These are phyloP conservation scores for Starmerella gropengiesseri DNA, from an alignment of 805 yeast species.

Conservation along the genomic window DNA sequence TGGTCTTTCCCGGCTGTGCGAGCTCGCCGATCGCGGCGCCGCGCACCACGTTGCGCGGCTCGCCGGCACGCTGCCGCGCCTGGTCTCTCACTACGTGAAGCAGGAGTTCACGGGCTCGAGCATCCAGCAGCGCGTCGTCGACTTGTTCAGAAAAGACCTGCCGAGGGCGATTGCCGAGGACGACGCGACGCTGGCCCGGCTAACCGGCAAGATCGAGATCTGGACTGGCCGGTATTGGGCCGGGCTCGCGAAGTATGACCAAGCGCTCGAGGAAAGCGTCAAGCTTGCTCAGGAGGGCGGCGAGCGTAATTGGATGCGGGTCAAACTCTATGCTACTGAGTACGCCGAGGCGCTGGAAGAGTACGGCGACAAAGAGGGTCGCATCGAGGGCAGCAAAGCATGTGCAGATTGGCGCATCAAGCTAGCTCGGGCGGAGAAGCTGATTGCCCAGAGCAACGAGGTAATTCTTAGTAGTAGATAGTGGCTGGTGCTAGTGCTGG, in stretches of 20 bases:
- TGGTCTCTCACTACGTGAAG: slow-evolving; percentile 7
- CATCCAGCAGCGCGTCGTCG: slow-evolving; percentile 10
- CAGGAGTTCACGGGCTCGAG: slow-evolving; percentile 4
- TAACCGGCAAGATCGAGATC: slow-evolving; percentile 71
- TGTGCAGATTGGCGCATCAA: slow-evolving; percentile 89
- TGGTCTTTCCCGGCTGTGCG: slow-evolving; percentile 58
- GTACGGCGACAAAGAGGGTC: slow-evolving; percentile 55
- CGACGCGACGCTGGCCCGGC: slow-evolving; percentile 63
- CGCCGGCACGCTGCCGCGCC: slow-evolving; percentile 25
- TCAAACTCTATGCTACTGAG: slow-evolving; percentile 14
- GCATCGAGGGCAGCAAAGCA: slow-evolving; percentile 67
- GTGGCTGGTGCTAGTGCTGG: no score
- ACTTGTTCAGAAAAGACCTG: slow-evolving; percentile 44
- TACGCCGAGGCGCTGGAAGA: slow-evolving; percentile 7
- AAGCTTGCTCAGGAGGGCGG: background rate
- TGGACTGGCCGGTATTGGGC: slow-evolving; percentile 87
- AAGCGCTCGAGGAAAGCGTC: slow-evolving; percentile 43
- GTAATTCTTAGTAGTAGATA: no score
- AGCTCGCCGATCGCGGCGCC: slow-evolving; percentile 45
- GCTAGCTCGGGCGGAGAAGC: background rate
- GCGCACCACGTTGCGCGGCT: slow-evolving; percentile 36
- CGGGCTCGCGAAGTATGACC: slow-evolving; percentile 74
- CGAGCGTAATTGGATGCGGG: slow-evolving; percentile 5
- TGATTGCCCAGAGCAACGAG: background rate
- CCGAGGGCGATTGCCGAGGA: slow-evolving; percentile 54